These are phyloP conservation scores for Coemansia sp. DNA, from an alignment of 192 early-diverging fungal genomes.

Conservation along the genomic window DNA sequence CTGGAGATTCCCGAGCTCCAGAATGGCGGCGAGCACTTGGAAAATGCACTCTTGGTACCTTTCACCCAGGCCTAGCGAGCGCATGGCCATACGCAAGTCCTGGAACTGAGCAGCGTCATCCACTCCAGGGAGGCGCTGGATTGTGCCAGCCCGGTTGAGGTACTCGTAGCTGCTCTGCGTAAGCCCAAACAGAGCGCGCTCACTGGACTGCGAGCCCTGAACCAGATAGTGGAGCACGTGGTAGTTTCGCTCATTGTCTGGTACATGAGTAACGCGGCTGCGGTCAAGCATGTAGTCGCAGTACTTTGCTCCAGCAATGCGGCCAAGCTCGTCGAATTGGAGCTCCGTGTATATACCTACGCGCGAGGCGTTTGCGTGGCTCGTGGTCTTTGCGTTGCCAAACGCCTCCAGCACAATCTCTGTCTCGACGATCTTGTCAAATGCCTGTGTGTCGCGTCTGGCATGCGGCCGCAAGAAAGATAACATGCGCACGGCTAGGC, in stretches of 20 bases:
- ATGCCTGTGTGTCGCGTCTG: slow-evolving; percentile 68
- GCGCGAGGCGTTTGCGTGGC: slow-evolving; percentile 78
- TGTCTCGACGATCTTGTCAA: slow-evolving; percentile 67
- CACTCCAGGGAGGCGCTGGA: slow-evolving; percentile 56
- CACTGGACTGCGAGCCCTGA: slow-evolving; percentile 75
- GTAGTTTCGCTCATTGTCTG: slow-evolving; percentile 79
- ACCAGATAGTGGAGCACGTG: slow-evolving; percentile 95
- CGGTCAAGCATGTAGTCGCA: slow-evolving; percentile 90
- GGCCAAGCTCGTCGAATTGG: slow-evolving; percentile 90
- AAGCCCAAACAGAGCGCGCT: slow-evolving; percentile 72
- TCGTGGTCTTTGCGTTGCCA: slow-evolving; percentile 77
- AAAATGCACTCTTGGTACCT: slow-evolving; percentile 83
- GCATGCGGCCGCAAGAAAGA: slow-evolving; percentile 65
- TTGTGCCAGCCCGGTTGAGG: slow-evolving; percentile 41
- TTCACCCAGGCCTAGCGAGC: slow-evolving; percentile 81
- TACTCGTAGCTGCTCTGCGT: slow-evolving; percentile 59
- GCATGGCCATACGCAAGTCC: slow-evolving; percentile 77
- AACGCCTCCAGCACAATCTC: slow-evolving; percentile 81
- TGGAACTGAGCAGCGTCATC: slow-evolving; percentile 65
- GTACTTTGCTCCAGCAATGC: slow-evolving; percentile 81
- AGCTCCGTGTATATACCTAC: slow-evolving; percentile 85
- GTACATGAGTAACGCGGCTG: slow-evolving; percentile 65
- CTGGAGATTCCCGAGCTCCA: slow-evolving; percentile 85
- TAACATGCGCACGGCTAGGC: slow-evolving; percentile 64
- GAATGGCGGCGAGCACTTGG: slow-evolving; percentile 78